A percentile compares a stretch with the other conserved stretches of the same genome.
Evolutionary conservation across 73 alveolate genomes (phyloP).

Genomic region (Paramecium octaurelia): DNA sequence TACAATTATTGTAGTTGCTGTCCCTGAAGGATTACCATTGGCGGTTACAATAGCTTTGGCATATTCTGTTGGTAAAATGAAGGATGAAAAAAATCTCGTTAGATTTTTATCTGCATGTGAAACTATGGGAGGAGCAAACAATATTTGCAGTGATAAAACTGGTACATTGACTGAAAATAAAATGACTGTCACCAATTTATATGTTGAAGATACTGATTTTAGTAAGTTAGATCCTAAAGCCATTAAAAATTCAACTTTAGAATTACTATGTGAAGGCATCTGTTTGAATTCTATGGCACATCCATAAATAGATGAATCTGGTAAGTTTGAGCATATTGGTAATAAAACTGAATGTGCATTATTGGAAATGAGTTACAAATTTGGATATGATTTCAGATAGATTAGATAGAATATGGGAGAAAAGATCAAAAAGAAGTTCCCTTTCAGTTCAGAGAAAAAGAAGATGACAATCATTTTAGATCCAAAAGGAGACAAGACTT

Average conservation of each 20-base stretch:
- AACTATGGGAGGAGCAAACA: constrained; percentile 96
- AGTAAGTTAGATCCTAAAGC: constrained; percentile 49
- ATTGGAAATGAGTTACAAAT: constrained; percentile 55
- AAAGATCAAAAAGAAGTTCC: constrained; percentile 64
- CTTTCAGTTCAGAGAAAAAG: constrained; percentile 91
- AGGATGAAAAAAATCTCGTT: constrained; percentile 91
- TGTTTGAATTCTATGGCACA: constrained; percentile 54
- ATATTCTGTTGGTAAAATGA: constrained; percentile 91
- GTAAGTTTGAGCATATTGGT: constrained; percentile 66
- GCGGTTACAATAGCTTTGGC: constrained; percentile 96
- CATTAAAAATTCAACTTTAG: neutral
- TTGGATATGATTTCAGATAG: constrained; percentile 53
- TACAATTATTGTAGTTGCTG: constrained; percentile 93
- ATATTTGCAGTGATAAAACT: constrained; percentile 94
- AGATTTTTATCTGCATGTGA: constrained; percentile 92
- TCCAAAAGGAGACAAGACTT: constrained; percentile 8
- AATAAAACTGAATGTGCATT: constrained; percentile 78
- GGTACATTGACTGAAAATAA: constrained; percentile 95
- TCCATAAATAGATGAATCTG: constrained; percentile 63
- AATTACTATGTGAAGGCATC: constrained; percentile 50
- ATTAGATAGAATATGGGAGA: neutral
- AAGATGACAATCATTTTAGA: constrained; percentile 81
- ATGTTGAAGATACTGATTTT: constrained; percentile 76
- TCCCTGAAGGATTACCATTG: constrained; percentile 97
- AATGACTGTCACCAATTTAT: constrained; percentile 86